A percentile compares a stretch with the other conserved stretches of the same genome.
These are phyloP conservation scores for Amorphotheca resinae DNA, from an alignment of 495 filamentous ascomycete genomes.

Conservation along the genomic window DNA sequence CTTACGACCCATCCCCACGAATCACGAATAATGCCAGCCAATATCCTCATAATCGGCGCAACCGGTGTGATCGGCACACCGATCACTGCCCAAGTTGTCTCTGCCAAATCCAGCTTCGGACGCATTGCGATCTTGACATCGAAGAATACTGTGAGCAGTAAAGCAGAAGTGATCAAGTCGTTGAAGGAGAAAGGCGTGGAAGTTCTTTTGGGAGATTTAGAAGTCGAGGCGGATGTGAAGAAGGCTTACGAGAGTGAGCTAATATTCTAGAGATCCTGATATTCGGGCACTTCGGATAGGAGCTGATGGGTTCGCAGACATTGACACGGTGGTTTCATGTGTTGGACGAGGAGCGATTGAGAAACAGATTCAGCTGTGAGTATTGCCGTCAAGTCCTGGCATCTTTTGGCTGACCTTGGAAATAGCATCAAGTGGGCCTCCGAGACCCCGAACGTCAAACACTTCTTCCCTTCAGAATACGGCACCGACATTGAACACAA, in stretches of 20 bases:
- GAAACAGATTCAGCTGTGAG: background rate
- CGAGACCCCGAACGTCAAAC: conserved; percentile 34
- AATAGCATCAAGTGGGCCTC: conserved; percentile 41
- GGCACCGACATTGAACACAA: conserved; percentile 63
- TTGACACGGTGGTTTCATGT: conserved; percentile 1
- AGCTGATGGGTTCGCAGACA: background rate
- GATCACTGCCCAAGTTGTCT: conserved; percentile 47
- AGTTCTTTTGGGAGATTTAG: conserved; percentile 48
- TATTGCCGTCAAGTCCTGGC: background rate
- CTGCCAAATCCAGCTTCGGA: conserved; percentile 37
- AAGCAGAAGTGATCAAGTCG: conserved; percentile 34
- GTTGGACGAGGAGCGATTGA: background rate
- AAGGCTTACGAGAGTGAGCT: conserved; percentile 21
- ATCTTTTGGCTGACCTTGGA: background rate
- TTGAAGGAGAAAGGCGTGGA: conserved; percentile 39
- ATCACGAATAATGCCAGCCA: background rate
- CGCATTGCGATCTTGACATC: conserved; percentile 55
- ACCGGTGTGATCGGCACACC: conserved; percentile 55
- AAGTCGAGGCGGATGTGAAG: conserved; percentile 35
- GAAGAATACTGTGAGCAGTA: conserved; percentile 31
- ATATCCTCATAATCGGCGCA: conserved; percentile 54
- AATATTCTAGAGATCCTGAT: background rate
- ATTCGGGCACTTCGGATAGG: background rate
- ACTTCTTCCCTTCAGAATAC: conserved; percentile 63
- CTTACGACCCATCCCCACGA: too few relatives aligned